A percentile compares a stretch with the other conserved stretches of the same genome.
Evolutionary conservation across 352 stramenopile species (phyloP).

Genomic region (Globisporangium barbulae): DNA sequence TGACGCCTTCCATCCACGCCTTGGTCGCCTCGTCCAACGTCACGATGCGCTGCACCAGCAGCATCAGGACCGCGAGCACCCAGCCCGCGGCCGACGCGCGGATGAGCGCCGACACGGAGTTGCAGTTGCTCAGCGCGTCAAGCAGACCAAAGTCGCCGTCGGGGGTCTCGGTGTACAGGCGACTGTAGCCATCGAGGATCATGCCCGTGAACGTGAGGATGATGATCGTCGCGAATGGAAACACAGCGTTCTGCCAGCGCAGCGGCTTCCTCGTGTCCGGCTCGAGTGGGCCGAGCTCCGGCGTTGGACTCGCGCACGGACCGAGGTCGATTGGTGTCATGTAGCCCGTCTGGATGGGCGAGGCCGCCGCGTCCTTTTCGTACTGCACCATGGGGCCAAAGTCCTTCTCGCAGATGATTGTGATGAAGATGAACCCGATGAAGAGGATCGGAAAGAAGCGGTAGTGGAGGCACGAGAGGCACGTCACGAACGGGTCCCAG

Average conservation of each 20-base stretch:
- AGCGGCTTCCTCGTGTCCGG: conserved; percentile 70
- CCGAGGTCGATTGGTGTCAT: conserved; percentile 59
- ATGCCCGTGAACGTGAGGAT: conserved; percentile 83
- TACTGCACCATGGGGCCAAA: conserved; percentile 87
- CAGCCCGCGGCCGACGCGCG: conserved; percentile 73
- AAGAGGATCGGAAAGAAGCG: conserved; percentile 89
- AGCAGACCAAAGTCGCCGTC: conserved; percentile 50
- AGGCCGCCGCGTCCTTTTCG: conserved; percentile 75
- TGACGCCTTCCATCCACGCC: conserved; percentile 89
- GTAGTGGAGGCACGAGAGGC: conserved; percentile 80
- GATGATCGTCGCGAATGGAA: conserved; percentile 84
- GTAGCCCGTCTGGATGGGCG: conserved; percentile 57
- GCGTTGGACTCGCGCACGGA: conserved; percentile 66
- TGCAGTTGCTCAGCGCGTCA: conserved; percentile 73
- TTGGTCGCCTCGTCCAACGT: conserved; percentile 85
- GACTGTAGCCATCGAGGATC: conserved; percentile 78
- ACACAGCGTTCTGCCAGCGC: conserved; percentile 81
- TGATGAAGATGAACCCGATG: conserved; percentile 89
- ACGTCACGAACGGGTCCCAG: conserved; percentile 88
- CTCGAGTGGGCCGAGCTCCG: conserved; percentile 64
- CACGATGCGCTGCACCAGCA: conserved; percentile 83
- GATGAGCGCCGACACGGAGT: conserved; percentile 78
- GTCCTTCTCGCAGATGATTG: conserved; percentile 86
- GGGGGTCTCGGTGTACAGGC: conserved; percentile 41
- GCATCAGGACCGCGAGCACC: conserved; percentile 64